Conservation (phyloP, 176 grass and related monocot genomes). For the Avena atlantica region DNA sequence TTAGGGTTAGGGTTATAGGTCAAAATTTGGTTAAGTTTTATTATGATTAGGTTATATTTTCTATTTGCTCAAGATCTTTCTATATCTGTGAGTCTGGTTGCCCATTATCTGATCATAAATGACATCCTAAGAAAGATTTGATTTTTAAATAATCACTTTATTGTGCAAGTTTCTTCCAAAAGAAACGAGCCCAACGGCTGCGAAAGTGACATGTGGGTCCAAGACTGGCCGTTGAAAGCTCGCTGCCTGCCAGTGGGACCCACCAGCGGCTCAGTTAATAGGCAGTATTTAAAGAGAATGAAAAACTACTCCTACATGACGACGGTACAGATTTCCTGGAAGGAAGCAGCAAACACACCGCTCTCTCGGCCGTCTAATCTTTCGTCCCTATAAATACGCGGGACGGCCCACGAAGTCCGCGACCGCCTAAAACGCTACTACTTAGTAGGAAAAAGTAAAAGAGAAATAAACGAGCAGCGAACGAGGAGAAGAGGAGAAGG, state of each 20-base stretch:
- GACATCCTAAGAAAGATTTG: too few relatives aligned
- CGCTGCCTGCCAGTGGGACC: background rate
- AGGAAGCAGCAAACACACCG: background rate
- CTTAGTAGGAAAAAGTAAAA: conserved; percentile 17
- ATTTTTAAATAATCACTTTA: too few relatives aligned
- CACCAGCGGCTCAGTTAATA: background rate
- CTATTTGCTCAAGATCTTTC: too few relatives aligned
- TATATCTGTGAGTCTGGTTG: too few relatives aligned
- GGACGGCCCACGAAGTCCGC: background rate
- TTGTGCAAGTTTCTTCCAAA: too few relatives aligned
- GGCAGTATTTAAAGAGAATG: background rate
- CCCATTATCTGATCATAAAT: too few relatives aligned
- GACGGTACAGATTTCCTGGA: conserved; percentile 21
- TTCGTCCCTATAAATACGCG: conserved; percentile 38
- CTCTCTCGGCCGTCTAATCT: background rate
- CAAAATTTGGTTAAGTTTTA: too few relatives aligned
- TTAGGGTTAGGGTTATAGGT: too few relatives aligned
- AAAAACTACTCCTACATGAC: background rate
- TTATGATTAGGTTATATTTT: too few relatives aligned
- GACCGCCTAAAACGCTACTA: conserved; percentile 28
- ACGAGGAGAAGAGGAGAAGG: background rate
- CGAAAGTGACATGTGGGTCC: background rate
- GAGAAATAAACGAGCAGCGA: background rate
- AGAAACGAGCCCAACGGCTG: background rate
- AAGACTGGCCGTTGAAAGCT: background rate